phyloP scores from a whole-genome alignment of 1,284 basidiomycete genomes.

The Austroboletus olivaceoglutinosus region DNA sequence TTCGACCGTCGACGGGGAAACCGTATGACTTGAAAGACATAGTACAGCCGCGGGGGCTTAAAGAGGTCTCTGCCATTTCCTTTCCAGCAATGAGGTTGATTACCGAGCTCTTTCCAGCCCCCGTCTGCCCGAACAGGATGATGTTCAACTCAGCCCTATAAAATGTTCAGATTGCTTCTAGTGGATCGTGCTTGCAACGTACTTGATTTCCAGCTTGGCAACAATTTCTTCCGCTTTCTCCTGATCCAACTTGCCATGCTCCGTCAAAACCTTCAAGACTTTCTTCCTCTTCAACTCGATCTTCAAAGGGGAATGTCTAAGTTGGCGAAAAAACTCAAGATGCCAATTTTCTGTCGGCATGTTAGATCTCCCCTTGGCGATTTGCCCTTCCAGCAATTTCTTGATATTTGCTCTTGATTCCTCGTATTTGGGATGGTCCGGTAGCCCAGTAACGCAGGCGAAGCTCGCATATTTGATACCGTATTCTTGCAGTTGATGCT shows the following conservation, averaged over 20 bases:
- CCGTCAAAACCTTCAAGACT: slow-evolving; percentile 23
- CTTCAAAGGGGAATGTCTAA: slow-evolving; percentile 25
- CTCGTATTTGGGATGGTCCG: slow-evolving; percentile 27
- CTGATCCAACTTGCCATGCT: slow-evolving; percentile 27
- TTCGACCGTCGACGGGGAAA: slow-evolving; percentile 15
- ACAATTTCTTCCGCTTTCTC: slow-evolving; percentile 22
- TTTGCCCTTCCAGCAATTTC: slow-evolving; percentile 14
- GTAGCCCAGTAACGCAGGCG: slow-evolving; percentile 33
- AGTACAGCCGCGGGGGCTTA: slow-evolving; percentile 29
- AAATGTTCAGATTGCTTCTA: not conserved
- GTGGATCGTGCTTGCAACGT: not conserved
- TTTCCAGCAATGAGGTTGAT: slow-evolving; percentile 33
- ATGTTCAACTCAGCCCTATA: slow-evolving; percentile 22
- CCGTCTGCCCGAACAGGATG: slow-evolving; percentile 34
- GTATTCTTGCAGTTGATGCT: slow-evolving; percentile 16
- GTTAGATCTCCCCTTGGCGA: slow-evolving; percentile 15
- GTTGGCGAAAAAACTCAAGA: slow-evolving; percentile 23
- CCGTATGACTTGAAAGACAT: slow-evolving; percentile 27
- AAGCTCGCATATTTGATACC: slow-evolving; percentile 27
- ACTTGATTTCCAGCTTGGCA: slow-evolving; percentile 8
- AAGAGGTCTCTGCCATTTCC: slow-evolving; percentile 23
- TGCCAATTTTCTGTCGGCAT: slow-evolving; percentile 32
- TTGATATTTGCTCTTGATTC: slow-evolving; percentile 23
- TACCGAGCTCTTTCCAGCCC: slow-evolving; percentile 35
- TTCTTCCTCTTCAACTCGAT: slow-evolving; percentile 25